Evolutionary conservation across 73 alveolate species (phyloP).

Genomic region (Tetrahymena elliotti): DNA sequence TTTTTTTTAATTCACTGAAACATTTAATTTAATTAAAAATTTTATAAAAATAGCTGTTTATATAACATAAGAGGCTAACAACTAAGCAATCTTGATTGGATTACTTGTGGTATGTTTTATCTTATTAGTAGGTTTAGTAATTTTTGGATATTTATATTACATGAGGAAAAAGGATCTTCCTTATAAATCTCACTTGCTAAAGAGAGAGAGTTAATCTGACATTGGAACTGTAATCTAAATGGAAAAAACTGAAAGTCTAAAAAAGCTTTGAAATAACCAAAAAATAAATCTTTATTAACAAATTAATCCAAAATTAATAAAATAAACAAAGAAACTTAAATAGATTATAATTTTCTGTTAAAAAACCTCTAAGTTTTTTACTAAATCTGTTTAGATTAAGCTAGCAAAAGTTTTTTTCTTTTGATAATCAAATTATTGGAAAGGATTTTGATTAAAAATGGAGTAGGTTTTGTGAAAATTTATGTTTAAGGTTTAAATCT

Average conservation of each 20-base stretch:
- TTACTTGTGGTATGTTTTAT: not conserved
- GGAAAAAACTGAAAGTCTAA: not conserved
- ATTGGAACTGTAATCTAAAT: not conserved
- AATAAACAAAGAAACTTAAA: too few relatives aligned
- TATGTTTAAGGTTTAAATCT: not conserved
- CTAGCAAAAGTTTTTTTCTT: too few relatives aligned
- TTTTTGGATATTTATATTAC: not conserved
- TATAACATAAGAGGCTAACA: not conserved
- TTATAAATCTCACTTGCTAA: not conserved
- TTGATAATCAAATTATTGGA: too few relatives aligned
- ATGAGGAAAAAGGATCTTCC: not conserved
- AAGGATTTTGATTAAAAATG: too few relatives aligned
- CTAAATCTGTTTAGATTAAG: too few relatives aligned
- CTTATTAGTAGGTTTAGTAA: not conserved
- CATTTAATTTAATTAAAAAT: not conserved
- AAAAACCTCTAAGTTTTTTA: too few relatives aligned
- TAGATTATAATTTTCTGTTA: too few relatives aligned
- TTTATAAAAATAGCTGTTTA: not conserved
- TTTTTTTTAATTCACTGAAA: not conserved
- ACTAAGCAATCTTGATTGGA: not conserved
- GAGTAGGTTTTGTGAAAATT: not conserved
- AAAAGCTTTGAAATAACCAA: not conserved
- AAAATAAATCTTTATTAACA: too few relatives aligned
- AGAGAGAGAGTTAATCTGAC: not conserved
- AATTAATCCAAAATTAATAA: too few relatives aligned